Evolutionary conservation across 768 basidiomycete species (phyloP), one percentile per base, ranked within the genome.

Genomic region (Sporobolomyces pararoseus): DNA sequence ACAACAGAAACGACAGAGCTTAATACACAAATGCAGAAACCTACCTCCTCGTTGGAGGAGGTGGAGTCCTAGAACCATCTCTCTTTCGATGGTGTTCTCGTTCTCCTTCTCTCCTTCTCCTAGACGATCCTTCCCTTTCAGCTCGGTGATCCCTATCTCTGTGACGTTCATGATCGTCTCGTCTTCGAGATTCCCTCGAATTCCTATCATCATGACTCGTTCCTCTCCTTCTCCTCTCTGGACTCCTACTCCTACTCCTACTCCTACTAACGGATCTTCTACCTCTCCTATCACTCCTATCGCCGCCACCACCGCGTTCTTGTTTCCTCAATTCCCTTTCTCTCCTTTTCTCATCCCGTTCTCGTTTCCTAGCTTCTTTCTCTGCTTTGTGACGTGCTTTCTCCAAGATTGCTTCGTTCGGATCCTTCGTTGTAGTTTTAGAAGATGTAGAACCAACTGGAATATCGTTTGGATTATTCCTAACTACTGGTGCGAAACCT

Each of bases 401-500:
- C 27, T 70, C 72, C n/a, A 75, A 73, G 25, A 75, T 63, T 23
- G 77, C 73, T 25, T 60, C 75, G 52, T 73, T 70, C 19, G 65
- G n/a, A 62, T 73, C 68, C 17, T 19, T 14, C 4, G 44, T 13
- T 44, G 42, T 32, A 2, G 32, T 32, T 75, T 72, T 44, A 61
- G 32, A 53, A 51, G 49, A 39, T 63, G 68, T 5, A 7, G 32
- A 19, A 55, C 53, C 35, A 10, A 27, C 17, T 73, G 65, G 32
- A 64, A 31, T 27, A 27, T 42, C 0, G n/a, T 50, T 46, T 17
- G 50, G 29, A 60, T 52, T n/a, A n/a, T n/a, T 61, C 12, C 66
- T 62, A 0, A 51, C 66, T n/a, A 85, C 50, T 85, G 68, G 72
- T 17, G 65, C 87, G 78, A 89, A 91, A 6, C 90, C 90, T 63